These are phyloP conservation scores for Erodium texanum DNA, from an alignment of 441 rosid species.

Conservation along the genomic window DNA sequence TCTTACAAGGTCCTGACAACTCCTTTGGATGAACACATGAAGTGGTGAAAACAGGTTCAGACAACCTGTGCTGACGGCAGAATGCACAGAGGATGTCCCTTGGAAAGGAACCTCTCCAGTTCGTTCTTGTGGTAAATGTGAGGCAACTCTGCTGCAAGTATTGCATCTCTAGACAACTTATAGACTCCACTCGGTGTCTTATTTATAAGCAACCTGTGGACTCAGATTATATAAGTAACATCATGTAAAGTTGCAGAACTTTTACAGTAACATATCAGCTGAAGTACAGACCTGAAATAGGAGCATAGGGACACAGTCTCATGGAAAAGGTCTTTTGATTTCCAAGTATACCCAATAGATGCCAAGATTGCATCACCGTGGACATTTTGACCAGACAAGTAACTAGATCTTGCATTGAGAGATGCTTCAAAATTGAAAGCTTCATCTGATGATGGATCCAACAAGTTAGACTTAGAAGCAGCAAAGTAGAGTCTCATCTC, in stretches of 20 bases:
- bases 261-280: neutral
- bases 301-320: conserved; percentile 59
- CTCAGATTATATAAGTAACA: neutral
- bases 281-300: conserved; percentile 57
- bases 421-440: conserved; percentile 26
- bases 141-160: conserved; percentile 68
- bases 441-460: conserved; percentile 36
- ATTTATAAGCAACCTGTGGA: conserved; percentile 11
- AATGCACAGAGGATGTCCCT: conserved; percentile 65
- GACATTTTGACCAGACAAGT: conserved; percentile 59
- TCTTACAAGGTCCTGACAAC: too few relatives aligned
- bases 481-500: conserved; percentile 71
- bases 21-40: conserved; percentile 32
- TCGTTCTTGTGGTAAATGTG: conserved; percentile 55
- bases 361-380: conserved; percentile 83
- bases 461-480: conserved; percentile 34
- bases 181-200: conserved; percentile 77
- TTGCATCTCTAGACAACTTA: conserved; percentile 69
- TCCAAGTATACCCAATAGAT: conserved; percentile 80
- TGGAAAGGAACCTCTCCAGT: conserved; percentile 83
- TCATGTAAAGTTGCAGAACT: neutral
- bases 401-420: conserved; percentile 71
- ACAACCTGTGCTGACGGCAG: conserved; percentile 75
- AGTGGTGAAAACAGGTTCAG: conserved; percentile 61
- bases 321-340: conserved; percentile 48